A percentile compares a stretch with the other conserved stretches of the same genome.
Evolutionary conservation across 202 grass and related monocot species (phyloP).

Genomic region (Setaria viridis): DNA sequence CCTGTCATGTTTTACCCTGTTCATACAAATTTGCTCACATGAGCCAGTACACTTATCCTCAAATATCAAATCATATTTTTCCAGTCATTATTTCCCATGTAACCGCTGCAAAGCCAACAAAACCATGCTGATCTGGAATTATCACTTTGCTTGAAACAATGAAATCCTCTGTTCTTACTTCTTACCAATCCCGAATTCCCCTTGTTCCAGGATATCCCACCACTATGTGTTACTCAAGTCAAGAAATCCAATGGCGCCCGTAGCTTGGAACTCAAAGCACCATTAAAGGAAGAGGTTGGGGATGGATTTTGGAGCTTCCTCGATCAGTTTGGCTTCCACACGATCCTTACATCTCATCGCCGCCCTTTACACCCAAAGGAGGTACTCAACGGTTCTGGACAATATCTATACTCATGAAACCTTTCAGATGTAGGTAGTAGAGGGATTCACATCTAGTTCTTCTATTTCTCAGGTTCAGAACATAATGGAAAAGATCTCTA

Average conservation of each 20-base stretch:
- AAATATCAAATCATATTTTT: background rate
- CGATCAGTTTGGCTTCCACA: conserved; percentile 63
- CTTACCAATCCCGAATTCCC: conserved; percentile 3
- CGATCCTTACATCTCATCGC: conserved; percentile 35
- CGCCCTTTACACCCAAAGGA: conserved; percentile 70
- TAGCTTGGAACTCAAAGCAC: conserved; percentile 60
- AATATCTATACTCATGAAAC: conserved; percentile 6
- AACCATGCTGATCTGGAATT: background rate
- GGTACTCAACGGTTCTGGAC: conserved; percentile 44
- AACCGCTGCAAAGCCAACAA: background rate
- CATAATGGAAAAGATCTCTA: conserved; percentile 63
- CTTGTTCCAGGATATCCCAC: conserved; percentile 64
- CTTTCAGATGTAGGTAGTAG: background rate
- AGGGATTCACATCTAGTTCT: conserved; percentile 37
- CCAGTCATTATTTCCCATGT: background rate
- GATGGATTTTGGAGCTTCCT: conserved; percentile 80
- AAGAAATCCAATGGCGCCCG: conserved; percentile 64
- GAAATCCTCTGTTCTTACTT: background rate
- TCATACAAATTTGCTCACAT: background rate
- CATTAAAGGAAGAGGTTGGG: conserved; percentile 47
- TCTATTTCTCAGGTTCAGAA: conserved; percentile 65
- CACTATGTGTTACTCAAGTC: conserved; percentile 55
- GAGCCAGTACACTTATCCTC: background rate
- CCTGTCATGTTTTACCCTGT: background rate
- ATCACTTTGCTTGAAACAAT: too few relatives aligned